Base-by-base conservation (phyloP, 1,139 yeast genomes). In the Lodderomyces orthopsilosis region DNA sequence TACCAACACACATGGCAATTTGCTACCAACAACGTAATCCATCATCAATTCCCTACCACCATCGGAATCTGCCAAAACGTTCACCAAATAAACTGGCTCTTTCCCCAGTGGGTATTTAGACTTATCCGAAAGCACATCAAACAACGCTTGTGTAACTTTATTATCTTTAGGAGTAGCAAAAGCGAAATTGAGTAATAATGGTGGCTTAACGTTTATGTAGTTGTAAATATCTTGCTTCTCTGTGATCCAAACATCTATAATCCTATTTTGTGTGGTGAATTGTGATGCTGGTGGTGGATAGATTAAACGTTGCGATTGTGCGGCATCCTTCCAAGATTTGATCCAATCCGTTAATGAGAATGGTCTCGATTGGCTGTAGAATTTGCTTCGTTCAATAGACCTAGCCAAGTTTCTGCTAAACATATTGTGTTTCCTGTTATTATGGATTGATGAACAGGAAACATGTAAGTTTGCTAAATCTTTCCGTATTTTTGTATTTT, bases 101-200 rank as follows among this genome's bases (percentile, higher is more conserved):
- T 38, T 24, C 8, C 46, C 46, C 27, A 35, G 36, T 4, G 78
- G 77, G 53, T 67, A 72, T 53, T 74, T 73, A 23, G 70, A 71
- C 18, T 82, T 74, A 51, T 81, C 79, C 43, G 76, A 59, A 39
- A 75, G 47, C 62, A 75, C 46, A 72, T 80, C 58, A 77, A 79
- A 83, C 46, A 88, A 64, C 2, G 83, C 75, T 33, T 79, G 79
- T 2, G 94, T 85, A 40, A 85, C 72, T 49, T 72, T 72, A 57
- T 85, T 81, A 49, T 85, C 79, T 37, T 73, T 66, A 3, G 75
- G 69, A 52, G 85, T 88, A 7, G 89, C 88, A 46, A 83, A 70
- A 1, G 91, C 85, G 65, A 88, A 88, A 58, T 87, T 85, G 51
- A 87, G 70, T 44, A 87, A 62, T 43, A 86, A 62, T 1, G 95